These are phyloP conservation scores for Gigaspora rosea DNA, from an alignment of 192 early-diverging fungal species.

Conservation along the genomic window DNA sequence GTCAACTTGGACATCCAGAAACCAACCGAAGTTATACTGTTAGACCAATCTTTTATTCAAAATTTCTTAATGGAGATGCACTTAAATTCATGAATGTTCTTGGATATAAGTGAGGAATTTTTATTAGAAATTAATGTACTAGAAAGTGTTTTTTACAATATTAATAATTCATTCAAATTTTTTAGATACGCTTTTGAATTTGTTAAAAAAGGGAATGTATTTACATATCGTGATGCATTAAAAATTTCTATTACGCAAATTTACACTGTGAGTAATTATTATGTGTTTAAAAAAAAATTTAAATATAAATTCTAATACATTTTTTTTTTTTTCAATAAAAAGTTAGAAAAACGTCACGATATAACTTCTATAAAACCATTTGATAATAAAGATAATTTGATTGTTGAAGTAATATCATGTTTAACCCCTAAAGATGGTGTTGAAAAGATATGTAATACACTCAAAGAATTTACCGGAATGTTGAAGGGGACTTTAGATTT, in stretches of 20 bases:
- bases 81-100: slow-evolving; percentile 69
- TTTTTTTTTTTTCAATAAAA: slow-evolving; percentile 3
- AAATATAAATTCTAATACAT: background rate
- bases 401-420: slow-evolving; percentile 61
- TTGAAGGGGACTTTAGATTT: slow-evolving; percentile 37
- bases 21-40: slow-evolving; percentile 63
- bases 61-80: slow-evolving; percentile 63
- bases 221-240: slow-evolving; percentile 56
- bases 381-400: slow-evolving; percentile 55
- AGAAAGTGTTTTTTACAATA: background rate
- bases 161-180: background rate
- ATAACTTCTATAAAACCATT: slow-evolving; percentile 48
- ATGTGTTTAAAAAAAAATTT: background rate
- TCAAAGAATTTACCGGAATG: slow-evolving; percentile 46
- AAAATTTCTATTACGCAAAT: slow-evolving; percentile 64
- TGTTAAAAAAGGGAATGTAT: slow-evolving; percentile 62
- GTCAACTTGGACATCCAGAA: slow-evolving; percentile 70
- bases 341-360: slow-evolving; percentile 50
- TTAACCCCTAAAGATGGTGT: slow-evolving; percentile 57
- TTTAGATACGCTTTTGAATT: slow-evolving; percentile 62
- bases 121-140: background rate
- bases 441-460: slow-evolving; percentile 50
- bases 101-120: slow-evolving; percentile 61
- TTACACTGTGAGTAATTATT: slow-evolving; percentile 42
- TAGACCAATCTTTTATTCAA: slow-evolving; percentile 64